A percentile compares a stretch with the other conserved stretches of the same genome.
phyloP scores from a whole-genome alignment of 306 rosid species.

The Citrullus amarus region DNA sequence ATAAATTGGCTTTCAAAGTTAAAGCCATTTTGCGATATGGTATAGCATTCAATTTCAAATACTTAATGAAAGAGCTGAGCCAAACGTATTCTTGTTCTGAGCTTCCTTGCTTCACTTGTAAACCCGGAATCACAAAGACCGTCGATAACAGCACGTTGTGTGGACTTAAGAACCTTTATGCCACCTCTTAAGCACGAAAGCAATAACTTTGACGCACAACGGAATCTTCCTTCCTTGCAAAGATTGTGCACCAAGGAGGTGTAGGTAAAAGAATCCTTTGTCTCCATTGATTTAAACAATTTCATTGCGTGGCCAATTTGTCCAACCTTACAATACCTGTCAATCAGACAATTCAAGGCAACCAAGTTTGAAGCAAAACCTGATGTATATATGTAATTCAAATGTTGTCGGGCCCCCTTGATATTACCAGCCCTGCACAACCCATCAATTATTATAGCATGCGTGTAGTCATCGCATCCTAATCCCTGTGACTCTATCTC shows the following conservation, averaged over 20 bases:
- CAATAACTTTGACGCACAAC: constrained; percentile 52
- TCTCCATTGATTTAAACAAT: constrained; percentile 58
- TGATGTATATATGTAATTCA: constrained; percentile 35
- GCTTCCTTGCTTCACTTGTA: constrained; percentile 47
- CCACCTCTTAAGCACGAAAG: constrained; percentile 40
- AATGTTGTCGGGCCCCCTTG: constrained; percentile 37
- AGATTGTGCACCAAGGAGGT: constrained; percentile 64
- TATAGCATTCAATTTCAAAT: neutral
- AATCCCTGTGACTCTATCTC: constrained; percentile 51
- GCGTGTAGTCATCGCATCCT: constrained; percentile 52
- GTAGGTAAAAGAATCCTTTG: constrained; percentile 49
- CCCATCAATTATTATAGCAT: constrained; percentile 53
- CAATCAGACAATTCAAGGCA: constrained; percentile 55
- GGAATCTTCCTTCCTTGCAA: constrained; percentile 51
- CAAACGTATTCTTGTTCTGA: constrained; percentile 25
- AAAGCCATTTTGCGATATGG: neutral
- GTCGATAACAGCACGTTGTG: constrained; percentile 49
- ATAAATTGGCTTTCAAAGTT: neutral
- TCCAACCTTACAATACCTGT: constrained; percentile 72
- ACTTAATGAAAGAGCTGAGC: constrained; percentile 28
- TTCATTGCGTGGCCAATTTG: constrained; percentile 48
- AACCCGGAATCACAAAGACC: constrained; percentile 46
- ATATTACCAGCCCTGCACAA: constrained; percentile 51
- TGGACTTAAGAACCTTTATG: constrained; percentile 30
- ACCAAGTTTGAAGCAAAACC: constrained; percentile 54